A percentile compares a stretch with the other conserved stretches of the same genome.
phyloP scores from a whole-genome alignment of 129 eudicot species.

The Centella asiatica region DNA sequence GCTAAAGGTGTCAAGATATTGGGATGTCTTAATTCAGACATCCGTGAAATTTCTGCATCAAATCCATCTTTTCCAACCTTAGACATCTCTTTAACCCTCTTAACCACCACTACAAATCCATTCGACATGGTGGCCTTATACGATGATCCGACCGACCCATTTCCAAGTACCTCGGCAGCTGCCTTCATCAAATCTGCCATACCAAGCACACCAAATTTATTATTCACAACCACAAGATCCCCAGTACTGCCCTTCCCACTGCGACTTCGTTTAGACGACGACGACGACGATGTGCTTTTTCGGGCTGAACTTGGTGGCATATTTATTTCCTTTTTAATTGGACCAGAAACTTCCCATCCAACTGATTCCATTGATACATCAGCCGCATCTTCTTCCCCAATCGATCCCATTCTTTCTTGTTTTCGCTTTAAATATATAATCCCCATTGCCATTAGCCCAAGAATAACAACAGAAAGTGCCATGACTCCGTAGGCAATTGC shows the following conservation, averaged over 20 bases:
- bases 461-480: conserved; percentile 19
- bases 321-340: conserved; percentile 19
- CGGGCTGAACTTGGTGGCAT: conserved; percentile 16
- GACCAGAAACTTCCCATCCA: conserved; percentile 23
- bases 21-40: conserved; percentile 44
- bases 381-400: conserved; percentile 22
- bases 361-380: conserved; percentile 36
- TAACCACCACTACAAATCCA: conserved; percentile 58
- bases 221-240: conserved; percentile 48
- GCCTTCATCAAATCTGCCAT: conserved; percentile 69
- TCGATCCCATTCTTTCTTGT: conserved; percentile 17
- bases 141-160: conserved; percentile 55
- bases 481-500: conserved; percentile 22
- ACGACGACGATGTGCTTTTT: conserved; percentile 11
- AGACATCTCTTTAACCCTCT: conserved; percentile 45
- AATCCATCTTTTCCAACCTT: conserved; percentile 36
- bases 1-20: conserved; percentile 63
- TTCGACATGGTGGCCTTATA: conserved; percentile 54
- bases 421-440: conserved; percentile 27
- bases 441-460: conserved; percentile 28
- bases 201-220: conserved; percentile 39
- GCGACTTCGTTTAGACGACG: not conserved
- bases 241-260: conserved; percentile 25
- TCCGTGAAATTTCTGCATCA: conserved; percentile 35
- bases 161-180: conserved; percentile 65